Percentiles rank a stretch among this genome's conserved stretches.
Conservation (phyloP, 1,139 yeast genomes). For the Geotrichum klebahnii region DNA sequence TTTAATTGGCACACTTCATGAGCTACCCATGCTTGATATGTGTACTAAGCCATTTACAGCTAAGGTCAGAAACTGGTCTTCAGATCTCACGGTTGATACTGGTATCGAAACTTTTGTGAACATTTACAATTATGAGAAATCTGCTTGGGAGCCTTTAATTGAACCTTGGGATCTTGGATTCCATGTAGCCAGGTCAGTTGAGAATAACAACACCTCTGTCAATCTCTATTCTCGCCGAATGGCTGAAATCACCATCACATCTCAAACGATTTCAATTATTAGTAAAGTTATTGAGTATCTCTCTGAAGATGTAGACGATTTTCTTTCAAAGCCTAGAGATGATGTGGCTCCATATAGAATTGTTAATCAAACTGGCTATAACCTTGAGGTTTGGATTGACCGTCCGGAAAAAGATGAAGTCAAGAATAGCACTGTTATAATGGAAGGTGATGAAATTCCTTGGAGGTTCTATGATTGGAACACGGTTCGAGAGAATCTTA, state of each 20-base stretch:
- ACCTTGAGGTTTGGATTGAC: constrained; percentile 73
- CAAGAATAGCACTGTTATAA: constrained; percentile 35
- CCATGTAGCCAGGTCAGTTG: constrained; percentile 53
- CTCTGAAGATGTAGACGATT: constrained; percentile 58
- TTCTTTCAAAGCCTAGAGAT: constrained; percentile 61
- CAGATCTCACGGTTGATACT: constrained; percentile 62
- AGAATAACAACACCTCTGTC: constrained; percentile 47
- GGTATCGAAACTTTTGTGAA: constrained; percentile 68
- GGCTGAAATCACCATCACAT: constrained; percentile 77
- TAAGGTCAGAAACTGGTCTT: constrained; percentile 82
- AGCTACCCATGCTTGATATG: constrained; percentile 84
- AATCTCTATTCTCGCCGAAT: constrained; percentile 69
- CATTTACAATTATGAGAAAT: constrained; percentile 82
- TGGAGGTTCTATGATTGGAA: constrained; percentile 98
- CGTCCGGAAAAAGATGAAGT: constrained; percentile 32
- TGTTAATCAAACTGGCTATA: constrained; percentile 79
- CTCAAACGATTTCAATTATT: constrained; percentile 52
- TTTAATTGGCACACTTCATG: constrained; percentile 89
- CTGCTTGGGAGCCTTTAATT: constrained; percentile 93
- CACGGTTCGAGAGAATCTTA: constrained; percentile 71
- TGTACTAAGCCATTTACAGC: constrained; percentile 69
- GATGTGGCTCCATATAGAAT: constrained; percentile 64
- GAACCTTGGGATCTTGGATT: constrained; percentile 85
- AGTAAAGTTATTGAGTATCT: constrained; percentile 56
- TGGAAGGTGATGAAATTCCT: constrained; percentile 53